A percentile compares a stretch with the other conserved stretches of the same genome.
phyloP scores from a whole-genome alignment of 1,139 yeast genomes.

The Geotrichum siamense region DNA sequence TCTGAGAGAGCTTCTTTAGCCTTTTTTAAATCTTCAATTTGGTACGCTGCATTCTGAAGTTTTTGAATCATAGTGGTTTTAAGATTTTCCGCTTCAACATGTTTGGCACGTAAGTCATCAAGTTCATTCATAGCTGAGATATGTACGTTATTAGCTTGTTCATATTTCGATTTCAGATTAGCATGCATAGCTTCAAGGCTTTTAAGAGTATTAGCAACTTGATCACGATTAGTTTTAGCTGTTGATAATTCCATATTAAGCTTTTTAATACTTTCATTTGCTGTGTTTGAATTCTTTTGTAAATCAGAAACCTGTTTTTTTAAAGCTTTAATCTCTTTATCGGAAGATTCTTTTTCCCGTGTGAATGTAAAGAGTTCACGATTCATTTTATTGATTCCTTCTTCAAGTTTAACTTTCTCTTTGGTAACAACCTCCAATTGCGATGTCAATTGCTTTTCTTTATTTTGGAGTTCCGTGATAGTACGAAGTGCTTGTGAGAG shows the following conservation, averaged over 20 bases:
- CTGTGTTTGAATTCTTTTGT: slow-evolving; percentile 20
- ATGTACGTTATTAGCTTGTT: slow-evolving; percentile 7
- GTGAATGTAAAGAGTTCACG: slow-evolving; percentile 66
- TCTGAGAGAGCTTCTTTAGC: slow-evolving; percentile 20
- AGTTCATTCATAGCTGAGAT: slow-evolving; percentile 20
- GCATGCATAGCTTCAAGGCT: slow-evolving; percentile 16
- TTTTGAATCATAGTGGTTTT: slow-evolving; percentile 31
- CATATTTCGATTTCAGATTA: slow-evolving; percentile 11
- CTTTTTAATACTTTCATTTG: slow-evolving; percentile 16
- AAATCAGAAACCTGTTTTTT: slow-evolving; percentile 24
- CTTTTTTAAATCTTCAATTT: slow-evolving; percentile 25
- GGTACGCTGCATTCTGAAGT: slow-evolving; percentile 29
- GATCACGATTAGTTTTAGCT: slow-evolving; percentile 16
- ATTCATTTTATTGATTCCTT: slow-evolving; percentile 86
- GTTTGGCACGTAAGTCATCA: slow-evolving; percentile 22
- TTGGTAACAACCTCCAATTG: slow-evolving; percentile 38
- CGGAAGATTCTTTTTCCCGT: slow-evolving; percentile 51
- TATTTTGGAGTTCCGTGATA: slow-evolving; percentile 28
- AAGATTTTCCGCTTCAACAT: slow-evolving; percentile 26
- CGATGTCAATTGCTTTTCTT: slow-evolving; percentile 36
- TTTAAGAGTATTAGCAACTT: slow-evolving; percentile 15
- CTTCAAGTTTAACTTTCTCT: slow-evolving; percentile 66
- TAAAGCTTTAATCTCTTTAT: slow-evolving; percentile 37
- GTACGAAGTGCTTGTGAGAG: slow-evolving; percentile 22
- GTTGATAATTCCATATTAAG: slow-evolving; percentile 20